phyloP scores from a whole-genome alignment of 2,329 filamentous ascomycete species.

The Exophiala sideris region DNA sequence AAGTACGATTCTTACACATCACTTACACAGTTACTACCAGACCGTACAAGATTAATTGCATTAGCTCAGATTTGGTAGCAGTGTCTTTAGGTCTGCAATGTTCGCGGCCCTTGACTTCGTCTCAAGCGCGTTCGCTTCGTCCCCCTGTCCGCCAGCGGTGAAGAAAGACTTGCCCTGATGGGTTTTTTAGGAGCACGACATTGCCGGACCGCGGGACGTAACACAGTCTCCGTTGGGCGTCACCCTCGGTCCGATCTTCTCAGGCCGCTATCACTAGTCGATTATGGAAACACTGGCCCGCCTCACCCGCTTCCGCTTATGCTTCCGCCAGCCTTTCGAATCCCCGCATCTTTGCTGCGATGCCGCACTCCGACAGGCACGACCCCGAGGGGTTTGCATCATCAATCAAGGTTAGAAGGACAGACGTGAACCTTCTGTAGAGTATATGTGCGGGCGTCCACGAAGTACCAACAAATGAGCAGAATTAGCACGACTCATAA shows the following conservation, averaged over 20 bases:
- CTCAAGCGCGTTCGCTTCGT: neutral
- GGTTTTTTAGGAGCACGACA: neutral
- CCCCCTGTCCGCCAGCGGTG: neutral
- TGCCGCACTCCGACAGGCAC: neutral
- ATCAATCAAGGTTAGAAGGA: neutral
- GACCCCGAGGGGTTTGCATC: neutral
- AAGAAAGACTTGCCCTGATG: neutral
- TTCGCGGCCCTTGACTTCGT: neutral
- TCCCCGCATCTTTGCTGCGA: neutral
- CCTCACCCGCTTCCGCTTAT: neutral
- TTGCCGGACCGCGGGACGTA: neutral
- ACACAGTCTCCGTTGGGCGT: neutral
- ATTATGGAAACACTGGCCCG: neutral
- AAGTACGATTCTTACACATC: neutral
- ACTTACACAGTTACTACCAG: neutral
- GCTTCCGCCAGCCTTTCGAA: neutral
- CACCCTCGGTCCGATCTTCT: neutral
- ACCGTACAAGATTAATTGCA: neutral
- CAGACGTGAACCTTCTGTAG: neutral
- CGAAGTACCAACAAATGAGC: neutral
- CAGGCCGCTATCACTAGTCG: neutral
- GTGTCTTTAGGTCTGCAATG: neutral
- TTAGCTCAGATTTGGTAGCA: neutral
- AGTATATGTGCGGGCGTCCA: neutral
- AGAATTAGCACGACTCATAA: neutral